Conservation (phyloP, 1,139 yeast species). For the Candida tropicalis region DNA sequence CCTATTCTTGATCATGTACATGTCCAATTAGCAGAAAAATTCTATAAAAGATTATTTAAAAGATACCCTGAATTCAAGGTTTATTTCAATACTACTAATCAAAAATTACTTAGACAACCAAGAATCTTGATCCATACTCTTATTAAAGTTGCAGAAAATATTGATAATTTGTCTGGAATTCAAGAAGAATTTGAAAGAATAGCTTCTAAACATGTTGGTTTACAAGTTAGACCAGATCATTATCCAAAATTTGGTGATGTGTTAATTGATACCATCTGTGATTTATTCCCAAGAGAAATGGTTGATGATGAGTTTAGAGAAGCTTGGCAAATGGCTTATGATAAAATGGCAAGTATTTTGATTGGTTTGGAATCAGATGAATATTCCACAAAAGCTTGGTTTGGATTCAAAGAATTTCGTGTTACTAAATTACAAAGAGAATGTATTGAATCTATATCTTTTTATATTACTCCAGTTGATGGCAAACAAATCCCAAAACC, state of each 20-base stretch:
- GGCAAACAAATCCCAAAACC: constrained; percentile 37
- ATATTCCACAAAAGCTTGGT: constrained; percentile 54
- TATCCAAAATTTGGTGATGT: constrained; percentile 65
- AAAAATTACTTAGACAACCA: constrained; percentile 59
- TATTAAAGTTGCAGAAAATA: constrained; percentile 62
- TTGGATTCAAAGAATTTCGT: constrained; percentile 55
- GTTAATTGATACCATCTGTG: constrained; percentile 54
- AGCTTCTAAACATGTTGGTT: constrained; percentile 66
- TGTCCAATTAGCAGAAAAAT: constrained; percentile 52
- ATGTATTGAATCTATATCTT: constrained; percentile 51
- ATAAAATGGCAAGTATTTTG: constrained; percentile 62
- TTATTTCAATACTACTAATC: constrained; percentile 63
- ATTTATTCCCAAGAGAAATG: constrained; percentile 55
- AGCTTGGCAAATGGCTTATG: constrained; percentile 70
- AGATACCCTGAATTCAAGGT: constrained; percentile 56
- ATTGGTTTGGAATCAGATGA: constrained; percentile 55
- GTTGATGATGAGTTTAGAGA: constrained; percentile 59
- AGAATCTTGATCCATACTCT: constrained; percentile 64
- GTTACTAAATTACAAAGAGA: constrained; percentile 49
- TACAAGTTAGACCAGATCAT: constrained; percentile 62
- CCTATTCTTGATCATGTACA: constrained; percentile 63
- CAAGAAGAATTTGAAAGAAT: constrained; percentile 61
- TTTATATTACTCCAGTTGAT: constrained; percentile 53
- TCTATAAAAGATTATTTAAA: constrained; percentile 58
- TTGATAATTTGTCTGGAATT: constrained; percentile 59